Percentiles rank a stretch among this genome's conserved stretches.
Conservation (phyloP, 1,284 basidiomycete species). For the Moesziomyces aphidis region DNA sequence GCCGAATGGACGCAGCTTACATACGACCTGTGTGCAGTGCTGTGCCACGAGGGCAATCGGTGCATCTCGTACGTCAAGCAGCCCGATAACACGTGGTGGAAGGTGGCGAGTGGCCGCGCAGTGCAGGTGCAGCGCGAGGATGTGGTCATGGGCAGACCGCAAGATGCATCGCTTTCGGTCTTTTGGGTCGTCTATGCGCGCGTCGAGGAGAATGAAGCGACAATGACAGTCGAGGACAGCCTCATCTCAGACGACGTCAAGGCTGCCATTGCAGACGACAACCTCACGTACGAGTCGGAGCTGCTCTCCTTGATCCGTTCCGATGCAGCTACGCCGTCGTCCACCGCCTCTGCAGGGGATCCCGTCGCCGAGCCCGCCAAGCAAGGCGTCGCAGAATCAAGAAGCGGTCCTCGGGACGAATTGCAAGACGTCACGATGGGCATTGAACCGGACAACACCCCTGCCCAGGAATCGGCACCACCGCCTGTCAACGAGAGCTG, state of each 20-base stretch:
- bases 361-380: not conserved
- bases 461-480: not conserved
- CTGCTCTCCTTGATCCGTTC: conserved; percentile 43
- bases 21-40: conserved; percentile 41
- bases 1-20: conserved; percentile 41
- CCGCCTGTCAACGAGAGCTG: conserved; percentile 6
- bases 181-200: conserved; percentile 43
- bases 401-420: not conserved
- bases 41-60: conserved; percentile 25
- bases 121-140: conserved; percentile 19
- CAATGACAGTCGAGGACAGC: not conserved
- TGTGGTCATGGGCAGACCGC: conserved; percentile 25
- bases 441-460: not conserved
- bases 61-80: conserved; percentile 35
- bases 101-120: conserved; percentile 10
- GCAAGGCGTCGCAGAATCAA: not conserved
- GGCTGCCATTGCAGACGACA: conserved; percentile 40
- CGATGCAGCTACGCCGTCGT: conserved; percentile 31
- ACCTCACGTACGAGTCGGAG: conserved; percentile 47
- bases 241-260: conserved; percentile 22
- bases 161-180: conserved; percentile 22
- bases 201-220: conserved; percentile 6
- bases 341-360: conserved; percentile 1
- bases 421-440: conserved; percentile 1
- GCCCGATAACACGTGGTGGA: conserved; percentile 35